These are phyloP conservation scores for Venturia effusa DNA, from an alignment of 2,329 filamentous ascomycete species.

Conservation along the genomic window DNA sequence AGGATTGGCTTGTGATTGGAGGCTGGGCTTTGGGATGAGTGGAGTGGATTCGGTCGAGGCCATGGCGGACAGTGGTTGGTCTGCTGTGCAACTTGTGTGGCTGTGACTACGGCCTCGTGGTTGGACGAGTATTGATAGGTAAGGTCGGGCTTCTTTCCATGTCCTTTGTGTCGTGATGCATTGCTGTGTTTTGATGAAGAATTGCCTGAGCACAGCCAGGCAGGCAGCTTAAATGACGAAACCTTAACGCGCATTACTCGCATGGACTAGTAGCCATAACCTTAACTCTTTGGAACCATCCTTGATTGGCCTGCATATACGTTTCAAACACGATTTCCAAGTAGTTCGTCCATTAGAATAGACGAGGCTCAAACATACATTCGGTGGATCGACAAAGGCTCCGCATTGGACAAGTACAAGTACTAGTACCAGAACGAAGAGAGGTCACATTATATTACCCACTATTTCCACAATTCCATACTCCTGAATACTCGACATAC, in stretches of 20 bases:
- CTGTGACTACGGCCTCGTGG: neutral
- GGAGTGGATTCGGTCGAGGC: conserved; percentile 12
- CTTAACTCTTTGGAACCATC: neutral
- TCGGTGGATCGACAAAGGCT: no score
- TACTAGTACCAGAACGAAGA: no score
- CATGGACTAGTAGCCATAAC: no score
- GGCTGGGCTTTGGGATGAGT: conserved; percentile 14
- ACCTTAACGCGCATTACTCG: no score
- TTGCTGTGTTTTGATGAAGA: neutral
- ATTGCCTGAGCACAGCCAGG: neutral
- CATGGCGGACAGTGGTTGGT: neutral
- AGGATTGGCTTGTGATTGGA: neutral
- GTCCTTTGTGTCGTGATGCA: neutral
- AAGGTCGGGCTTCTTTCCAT: neutral
- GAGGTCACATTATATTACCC: no score
- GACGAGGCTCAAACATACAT: no score
- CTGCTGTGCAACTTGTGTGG: neutral
- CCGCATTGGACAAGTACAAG: no score
- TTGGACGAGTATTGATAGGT: neutral
- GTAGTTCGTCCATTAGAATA: no score
- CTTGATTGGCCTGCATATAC: neutral
- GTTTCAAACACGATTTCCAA: neutral
- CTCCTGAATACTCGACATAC: no score
- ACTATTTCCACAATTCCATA: no score
- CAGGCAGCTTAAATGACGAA: neutral